Evolutionary conservation across 1,284 basidiomycete genomes (phyloP).

Genomic region (Stereum hirsutum): DNA sequence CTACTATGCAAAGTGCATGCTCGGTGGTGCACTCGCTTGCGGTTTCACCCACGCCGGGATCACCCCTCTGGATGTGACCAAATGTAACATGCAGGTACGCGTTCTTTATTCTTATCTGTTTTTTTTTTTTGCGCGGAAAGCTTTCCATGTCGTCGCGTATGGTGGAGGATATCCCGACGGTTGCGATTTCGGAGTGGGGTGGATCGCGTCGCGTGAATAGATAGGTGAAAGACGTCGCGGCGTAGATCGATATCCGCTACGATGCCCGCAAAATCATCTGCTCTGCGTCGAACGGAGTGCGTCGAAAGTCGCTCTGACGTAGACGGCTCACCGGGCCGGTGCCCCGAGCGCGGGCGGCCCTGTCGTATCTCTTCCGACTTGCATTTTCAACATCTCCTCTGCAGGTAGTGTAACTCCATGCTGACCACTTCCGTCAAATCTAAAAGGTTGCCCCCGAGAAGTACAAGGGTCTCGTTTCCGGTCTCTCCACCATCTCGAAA

Average conservation of each 20-base stretch:
- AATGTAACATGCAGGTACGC: conserved; percentile 96
- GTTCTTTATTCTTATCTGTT: no score
- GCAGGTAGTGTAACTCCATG: not conserved
- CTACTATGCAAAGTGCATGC: conserved; percentile 76
- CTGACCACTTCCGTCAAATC: conserved; percentile 4
- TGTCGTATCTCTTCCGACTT: no score
- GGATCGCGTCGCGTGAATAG: no score
- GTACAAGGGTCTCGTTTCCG: conserved; percentile 68
- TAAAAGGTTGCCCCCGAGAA: conserved; percentile 77
- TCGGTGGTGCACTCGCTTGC: conserved; percentile 90
- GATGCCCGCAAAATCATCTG: no score
- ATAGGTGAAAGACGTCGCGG: no score
- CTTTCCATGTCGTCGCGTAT: not conserved
- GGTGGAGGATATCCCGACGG: no score
- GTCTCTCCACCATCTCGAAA: conserved; percentile 68
- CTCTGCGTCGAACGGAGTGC: no score
- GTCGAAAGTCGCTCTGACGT: no score
- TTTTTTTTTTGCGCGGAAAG: not conserved
- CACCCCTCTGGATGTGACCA: conserved; percentile 90
- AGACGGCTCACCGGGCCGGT: no score
- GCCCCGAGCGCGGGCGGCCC: no score
- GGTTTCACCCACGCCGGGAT: conserved; percentile 92
- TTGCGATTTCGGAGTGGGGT: no score
- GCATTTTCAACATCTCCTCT: not conserved
- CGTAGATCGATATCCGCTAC: no score